A percentile compares a stretch with the other conserved stretches of the same genome.
phyloP scores from a whole-genome alignment of 176 grass and related monocot species.

The maize (Zea mays) region DNA sequence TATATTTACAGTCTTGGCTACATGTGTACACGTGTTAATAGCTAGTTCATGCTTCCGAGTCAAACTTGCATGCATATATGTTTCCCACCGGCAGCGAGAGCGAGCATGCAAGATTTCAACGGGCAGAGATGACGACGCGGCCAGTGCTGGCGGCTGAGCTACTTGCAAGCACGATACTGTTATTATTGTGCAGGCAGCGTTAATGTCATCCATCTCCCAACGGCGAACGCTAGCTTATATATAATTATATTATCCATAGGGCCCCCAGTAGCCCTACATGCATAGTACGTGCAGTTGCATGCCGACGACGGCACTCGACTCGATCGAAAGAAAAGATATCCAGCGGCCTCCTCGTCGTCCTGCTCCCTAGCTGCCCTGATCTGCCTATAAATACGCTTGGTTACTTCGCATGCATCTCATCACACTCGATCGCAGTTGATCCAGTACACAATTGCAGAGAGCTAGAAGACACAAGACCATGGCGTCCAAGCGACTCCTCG shows the following conservation, averaged over 20 bases:
- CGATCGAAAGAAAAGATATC: background rate
- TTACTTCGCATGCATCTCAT: slow-evolving; percentile 24
- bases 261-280: background rate
- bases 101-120: background rate
- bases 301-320: background rate
- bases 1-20: too few relatives aligned
- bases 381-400: slow-evolving; percentile 22
- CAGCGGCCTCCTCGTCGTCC: background rate
- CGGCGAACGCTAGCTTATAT: background rate
- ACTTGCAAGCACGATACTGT: background rate
- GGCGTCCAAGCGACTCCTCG: slow-evolving; percentile 46
- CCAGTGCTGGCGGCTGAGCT: background rate
- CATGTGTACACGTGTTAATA: too few relatives aligned
- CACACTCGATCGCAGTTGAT: slow-evolving; percentile 10
- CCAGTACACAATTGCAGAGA: background rate
- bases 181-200: background rate
- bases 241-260: background rate
- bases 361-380: background rate
- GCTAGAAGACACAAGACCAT: background rate
- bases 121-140: background rate
- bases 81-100: background rate
- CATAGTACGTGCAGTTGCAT: background rate
- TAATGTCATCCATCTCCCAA: background rate
- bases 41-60: background rate
- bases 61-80: background rate